phyloP scores from a whole-genome alignment of 352 stramenopile species.

The Phytophthora vignae region DNA sequence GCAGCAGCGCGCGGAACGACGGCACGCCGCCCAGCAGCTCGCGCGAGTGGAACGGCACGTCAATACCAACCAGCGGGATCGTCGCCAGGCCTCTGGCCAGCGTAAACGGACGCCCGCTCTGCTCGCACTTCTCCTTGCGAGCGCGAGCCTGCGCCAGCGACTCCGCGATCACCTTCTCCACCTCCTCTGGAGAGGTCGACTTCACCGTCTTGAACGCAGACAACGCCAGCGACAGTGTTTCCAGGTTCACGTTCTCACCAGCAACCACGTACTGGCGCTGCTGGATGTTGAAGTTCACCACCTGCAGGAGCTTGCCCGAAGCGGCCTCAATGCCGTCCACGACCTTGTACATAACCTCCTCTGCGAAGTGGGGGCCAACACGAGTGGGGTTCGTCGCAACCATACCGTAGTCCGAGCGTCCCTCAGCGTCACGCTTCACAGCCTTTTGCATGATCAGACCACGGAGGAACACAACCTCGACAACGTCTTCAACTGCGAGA shows the following conservation, averaged over 20 bases:
- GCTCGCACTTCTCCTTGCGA: constrained; percentile 69
- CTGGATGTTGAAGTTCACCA: constrained; percentile 92
- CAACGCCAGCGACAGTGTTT: constrained; percentile 75
- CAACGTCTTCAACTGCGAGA: constrained; percentile 66
- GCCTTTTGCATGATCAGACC: constrained; percentile 72
- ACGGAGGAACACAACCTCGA: constrained; percentile 83
- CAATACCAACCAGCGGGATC: constrained; percentile 88
- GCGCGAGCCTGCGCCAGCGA: constrained; percentile 59
- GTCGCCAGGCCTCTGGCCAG: constrained; percentile 77
- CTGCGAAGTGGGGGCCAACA: constrained; percentile 76
- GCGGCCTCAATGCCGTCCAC: constrained; percentile 69
- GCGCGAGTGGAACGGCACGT: constrained; percentile 91
- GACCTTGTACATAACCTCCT: constrained; percentile 71
- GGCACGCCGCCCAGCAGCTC: constrained; percentile 85
- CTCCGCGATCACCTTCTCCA: constrained; percentile 66
- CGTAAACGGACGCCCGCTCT: constrained; percentile 64
- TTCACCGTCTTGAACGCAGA: constrained; percentile 59
- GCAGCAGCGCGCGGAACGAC: constrained; percentile 79
- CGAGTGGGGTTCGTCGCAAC: constrained; percentile 85
- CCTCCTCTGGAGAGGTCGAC: constrained; percentile 49
- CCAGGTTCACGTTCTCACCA: constrained; percentile 83
- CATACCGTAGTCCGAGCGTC: constrained; percentile 90
- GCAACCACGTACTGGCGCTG: constrained; percentile 88
- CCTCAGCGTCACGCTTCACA: constrained; percentile 62
- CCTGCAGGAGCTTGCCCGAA: constrained; percentile 80